Evolutionary conservation across 2,329 filamentous ascomycete genomes (phyloP), one percentile per base, ranked within the genome.

Genomic region (Pseudogymnoascus sp.): DNA sequence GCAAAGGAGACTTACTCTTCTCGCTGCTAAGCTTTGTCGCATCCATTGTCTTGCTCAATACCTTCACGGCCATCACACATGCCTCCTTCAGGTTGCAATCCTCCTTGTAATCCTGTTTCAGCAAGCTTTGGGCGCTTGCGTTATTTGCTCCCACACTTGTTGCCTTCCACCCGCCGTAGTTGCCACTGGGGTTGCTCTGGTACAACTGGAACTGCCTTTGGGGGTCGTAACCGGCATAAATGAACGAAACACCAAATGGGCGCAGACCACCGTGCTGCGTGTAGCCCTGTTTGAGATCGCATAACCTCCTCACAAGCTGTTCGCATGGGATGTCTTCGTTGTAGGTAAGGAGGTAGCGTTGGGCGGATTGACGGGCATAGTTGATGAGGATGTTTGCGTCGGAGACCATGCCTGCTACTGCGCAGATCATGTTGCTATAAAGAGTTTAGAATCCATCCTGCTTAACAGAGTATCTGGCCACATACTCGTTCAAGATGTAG

Each of bases 361-460:
- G 94, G 71, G 94, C 94, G 72, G 91, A 90, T 84, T 96, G 91
- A 71, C 94, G 92, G 75, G 94, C 95, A 79, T 95, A 97, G 83
- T 99, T 99, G 86, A 99, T 99, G 76, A 99, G 91, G 77, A 99
- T 99, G 82, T 99, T 99, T 77, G 94, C 94, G 75, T 99, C 94
- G 73, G 94, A 94, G 52, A 92, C 99, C 93, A 99, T 97, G 74
- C 94, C 94, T 71, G 94, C 94, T 64, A 99, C 94, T 65, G 94
- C 94, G 78, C 92, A 97, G 78, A 99, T 97, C 95, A 99, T 99
- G 82, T 99, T 99, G 81, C 93, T 97, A 36, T 11, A 41, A 6
- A 58, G 60, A 19, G 7, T 41, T 69, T 63, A 68, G 66, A 39
- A 63, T 59, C 33, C 62, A 36, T 60, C 62, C 52, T 62, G 28